Base-by-base conservation (phyloP, 2,329 filamentous ascomycete genomes). In the Onygena corvina region DNA sequence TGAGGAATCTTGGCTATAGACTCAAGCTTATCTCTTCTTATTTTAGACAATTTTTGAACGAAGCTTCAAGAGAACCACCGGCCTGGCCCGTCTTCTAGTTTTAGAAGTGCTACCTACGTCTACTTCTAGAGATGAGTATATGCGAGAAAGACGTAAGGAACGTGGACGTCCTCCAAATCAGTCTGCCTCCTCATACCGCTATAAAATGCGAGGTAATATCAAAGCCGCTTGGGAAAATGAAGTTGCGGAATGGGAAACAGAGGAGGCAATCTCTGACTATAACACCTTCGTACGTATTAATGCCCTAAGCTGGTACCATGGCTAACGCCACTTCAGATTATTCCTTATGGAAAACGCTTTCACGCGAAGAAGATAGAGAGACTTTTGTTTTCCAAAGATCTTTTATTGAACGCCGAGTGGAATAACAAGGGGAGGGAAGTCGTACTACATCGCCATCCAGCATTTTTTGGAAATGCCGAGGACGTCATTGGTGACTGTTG, bases 331-430 rank as follows among this genome's bases (percentile, higher is more conserved):
- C 3, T 31, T 12, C 14, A 46, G 42, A 51, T 53, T 7, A 59
- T 62, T 31, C 60, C 61, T 3, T 62, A 60, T 42, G 60, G 60
- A 3, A 56, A 58, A 4, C 59, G 53, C 33, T 64, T 61, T 50
- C 57, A 56, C 30, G 58, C 61, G 4, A 20, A 21, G 30, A 47
- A 80, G 58, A 89, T 93, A 50, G 86, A 93, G 63, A 88, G 84
- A 60, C 71, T 93, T 0, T 77, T 88, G 38, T 93, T 86, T 60
- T 86, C 83, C 1, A 83, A 85, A 54, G 87, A 94, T 61, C 64
- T 93, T 14, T 72, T 93, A 5, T 75, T 93, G 14, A 92, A 93
- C 58, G 84, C 84, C 0, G 85, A 93, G 60, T 93, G 87, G 86
- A 93, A 92, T 57, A 80, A 83, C 54, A 72, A 76, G 1, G 80